phyloP scores from a whole-genome alignment of 2,329 filamentous ascomycete species.

The Cladophialophora chaetospira region DNA sequence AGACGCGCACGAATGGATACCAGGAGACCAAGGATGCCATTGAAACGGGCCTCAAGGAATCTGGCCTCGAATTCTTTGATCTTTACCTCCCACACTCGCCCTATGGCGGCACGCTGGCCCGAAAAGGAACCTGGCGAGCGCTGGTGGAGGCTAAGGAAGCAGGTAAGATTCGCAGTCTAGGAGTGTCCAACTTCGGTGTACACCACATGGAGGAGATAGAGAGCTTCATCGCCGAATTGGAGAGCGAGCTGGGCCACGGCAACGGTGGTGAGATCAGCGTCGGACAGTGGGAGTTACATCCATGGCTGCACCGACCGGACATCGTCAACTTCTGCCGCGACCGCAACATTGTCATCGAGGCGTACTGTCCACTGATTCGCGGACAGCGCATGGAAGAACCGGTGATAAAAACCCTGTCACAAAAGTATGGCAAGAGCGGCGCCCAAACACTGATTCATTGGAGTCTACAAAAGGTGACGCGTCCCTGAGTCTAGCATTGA shows the following conservation, averaged over 20 bases:
- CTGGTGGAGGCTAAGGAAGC: slow-evolving; percentile 63
- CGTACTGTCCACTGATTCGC: slow-evolving; percentile 57
- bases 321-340: slow-evolving; percentile 58
- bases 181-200: slow-evolving; percentile 72
- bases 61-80: slow-evolving; percentile 66
- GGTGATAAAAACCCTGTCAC: slow-evolving; percentile 63
- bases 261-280: neutral
- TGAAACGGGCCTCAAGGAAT: slow-evolving; percentile 44
- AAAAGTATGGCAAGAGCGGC: slow-evolving; percentile 72
- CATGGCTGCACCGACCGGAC: slow-evolving; percentile 69
- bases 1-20: slow-evolving; percentile 60
- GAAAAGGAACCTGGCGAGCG: slow-evolving; percentile 66
- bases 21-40: slow-evolving; percentile 62
- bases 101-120: slow-evolving; percentile 54
- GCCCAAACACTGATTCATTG: slow-evolving; percentile 80
- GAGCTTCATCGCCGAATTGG: slow-evolving; percentile 42
- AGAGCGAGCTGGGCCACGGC: slow-evolving; percentile 41
- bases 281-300: slow-evolving; percentile 61
- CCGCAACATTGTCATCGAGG: slow-evolving; percentile 55
- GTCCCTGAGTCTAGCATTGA: neutral
- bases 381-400: slow-evolving; percentile 72
- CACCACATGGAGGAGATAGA: slow-evolving; percentile 70
- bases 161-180: slow-evolving; percentile 65
- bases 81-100: slow-evolving; percentile 70
- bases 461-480: slow-evolving; percentile 74